Base-by-base conservation (phyloP, 1,284 basidiomycete species). In the Papiliotrema fonsecae region DNA sequence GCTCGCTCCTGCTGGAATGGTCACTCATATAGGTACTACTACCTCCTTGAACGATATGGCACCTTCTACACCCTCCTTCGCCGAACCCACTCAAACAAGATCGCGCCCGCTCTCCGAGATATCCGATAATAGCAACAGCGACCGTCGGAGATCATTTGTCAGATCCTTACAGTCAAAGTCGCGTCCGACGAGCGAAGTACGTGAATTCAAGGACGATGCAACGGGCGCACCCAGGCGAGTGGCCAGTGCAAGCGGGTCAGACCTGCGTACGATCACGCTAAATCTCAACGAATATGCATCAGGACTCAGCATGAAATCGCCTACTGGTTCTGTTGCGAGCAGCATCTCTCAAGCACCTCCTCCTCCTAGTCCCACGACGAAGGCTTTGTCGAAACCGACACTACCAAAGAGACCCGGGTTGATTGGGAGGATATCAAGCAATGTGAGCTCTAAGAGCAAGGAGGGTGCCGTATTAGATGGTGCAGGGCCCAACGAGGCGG, bases 221-320 rank as follows among this genome's bases (percentile, higher is more conserved):
- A 31, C 26, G n/a, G 35, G 40, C 18, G 24, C 34, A 1, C 34
- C 30, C 4, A 7, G 10, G 28, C 41, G 41, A 11, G 24, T 43
- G 10, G 28, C 24, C 22, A 43, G 28, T 21, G 4, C 27, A 4
- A 19, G 24, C 11, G 30, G 22, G 21, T 9, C n/a, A 21, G 41
- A 43, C 34, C 13, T 67, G 24, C 63, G 66, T 42, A 69, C 67
- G 24, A 66, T 72, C 49, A 65, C 69, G 6, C 52, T 72, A 39
- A 72, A 72, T 47, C 57, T 72, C 27, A 59, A 58, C 14, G 65
- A 69, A 25, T 72, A 70, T 55, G 61, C 61, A 39, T 47, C 56
- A 22, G 43, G 38, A 32, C 31, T 47, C 7, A n/a, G n/a, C n/a
- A n/a, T n/a, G n/a, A 32, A 36, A 24, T 31, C 39, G 38, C 13